phyloP scores from a whole-genome alignment of 805 yeast genomes.

The Ogataea chonburiensis region DNA sequence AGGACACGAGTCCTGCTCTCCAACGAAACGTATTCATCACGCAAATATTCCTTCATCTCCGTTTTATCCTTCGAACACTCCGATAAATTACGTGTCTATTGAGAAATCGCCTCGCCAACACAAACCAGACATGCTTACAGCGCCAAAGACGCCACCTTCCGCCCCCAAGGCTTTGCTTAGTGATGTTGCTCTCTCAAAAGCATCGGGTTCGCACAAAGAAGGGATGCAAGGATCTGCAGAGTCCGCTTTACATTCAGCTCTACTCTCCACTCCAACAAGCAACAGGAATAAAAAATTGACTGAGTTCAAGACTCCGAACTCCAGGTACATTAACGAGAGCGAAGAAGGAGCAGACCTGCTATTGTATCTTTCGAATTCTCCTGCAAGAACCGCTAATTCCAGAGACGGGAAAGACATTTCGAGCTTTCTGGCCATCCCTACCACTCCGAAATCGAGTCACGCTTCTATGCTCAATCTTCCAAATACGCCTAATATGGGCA shows the following conservation, averaged over 20 bases:
- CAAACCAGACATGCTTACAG: conserved; percentile 21
- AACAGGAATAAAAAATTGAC: conserved; percentile 11
- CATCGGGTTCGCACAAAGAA: conserved; percentile 20
- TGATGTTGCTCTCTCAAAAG: conserved; percentile 20
- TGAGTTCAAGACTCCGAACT: conserved; percentile 34
- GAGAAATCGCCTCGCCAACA: conserved; percentile 21
- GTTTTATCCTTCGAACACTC: conserved; percentile 23
- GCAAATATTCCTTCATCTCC: conserved; percentile 33
- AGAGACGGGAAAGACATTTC: conserved; percentile 20
- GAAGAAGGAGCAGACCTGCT: conserved; percentile 79
- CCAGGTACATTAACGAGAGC: conserved; percentile 27
- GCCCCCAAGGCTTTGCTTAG: conserved; percentile 18
- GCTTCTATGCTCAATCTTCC: conserved; percentile 19
- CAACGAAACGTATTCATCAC: conserved; percentile 27
- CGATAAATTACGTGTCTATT: conserved; percentile 10
- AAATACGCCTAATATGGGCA: conserved; percentile 22
- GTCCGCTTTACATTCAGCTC: conserved; percentile 20
- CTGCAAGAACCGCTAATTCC: conserved; percentile 42
- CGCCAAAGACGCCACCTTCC: conserved; percentile 35
- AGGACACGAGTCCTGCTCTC: conserved; percentile 26
- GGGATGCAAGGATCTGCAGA: conserved; percentile 19
- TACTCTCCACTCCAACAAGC: conserved; percentile 35
- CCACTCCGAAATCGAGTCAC: conserved; percentile 30
- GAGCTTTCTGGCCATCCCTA: conserved; percentile 25
- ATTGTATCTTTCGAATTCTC: conserved; percentile 81